Percentiles rank a stretch among this genome's conserved stretches.
Evolutionary conservation across 805 yeast genomes (phyloP).

Genomic region (Pichia insulana): DNA sequence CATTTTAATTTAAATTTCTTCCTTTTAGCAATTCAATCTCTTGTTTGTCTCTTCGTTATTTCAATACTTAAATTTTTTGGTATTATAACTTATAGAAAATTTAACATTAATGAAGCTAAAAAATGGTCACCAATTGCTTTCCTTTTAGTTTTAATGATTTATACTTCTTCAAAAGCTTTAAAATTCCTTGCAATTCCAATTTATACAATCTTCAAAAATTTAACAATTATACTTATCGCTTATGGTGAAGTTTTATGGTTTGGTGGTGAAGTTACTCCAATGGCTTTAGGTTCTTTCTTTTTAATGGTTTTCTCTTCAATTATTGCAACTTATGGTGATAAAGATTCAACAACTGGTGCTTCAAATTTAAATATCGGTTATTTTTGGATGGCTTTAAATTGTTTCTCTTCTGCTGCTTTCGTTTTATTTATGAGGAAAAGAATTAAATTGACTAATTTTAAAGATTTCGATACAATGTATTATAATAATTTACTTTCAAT

Average conservation of each 20-base stretch:
- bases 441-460: slow-evolving; percentile 92
- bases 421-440: slow-evolving; percentile 95
- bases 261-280: slow-evolving; percentile 82
- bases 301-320: slow-evolving; percentile 95
- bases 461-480: slow-evolving; percentile 96
- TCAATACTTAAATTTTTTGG: slow-evolving; percentile 64
- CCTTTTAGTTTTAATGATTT: slow-evolving; percentile 85
- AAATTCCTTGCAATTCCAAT: slow-evolving; percentile 90
- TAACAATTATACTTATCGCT: slow-evolving; percentile 93
- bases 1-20: slow-evolving; percentile 77
- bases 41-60: slow-evolving; percentile 72
- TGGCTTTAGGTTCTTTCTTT: slow-evolving; percentile 82
- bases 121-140: slow-evolving; percentile 95
- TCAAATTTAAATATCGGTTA: slow-evolving; percentile 62
- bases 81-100: slow-evolving; percentile 77
- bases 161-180: slow-evolving; percentile 91
- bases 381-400: slow-evolving; percentile 94
- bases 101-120: slow-evolving; percentile 80
- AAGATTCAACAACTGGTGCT: slow-evolving; percentile 30
- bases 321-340: slow-evolving; percentile 82
- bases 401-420: slow-evolving; percentile 88
- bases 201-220: slow-evolving; percentile 94
- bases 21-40: slow-evolving; percentile 78
- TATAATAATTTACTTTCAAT: slow-evolving; percentile 92
- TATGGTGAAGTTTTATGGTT: slow-evolving; percentile 98